phyloP scores from a whole-genome alignment of 192 early-diverging fungal genomes.

The Coemansia asiatica region DNA sequence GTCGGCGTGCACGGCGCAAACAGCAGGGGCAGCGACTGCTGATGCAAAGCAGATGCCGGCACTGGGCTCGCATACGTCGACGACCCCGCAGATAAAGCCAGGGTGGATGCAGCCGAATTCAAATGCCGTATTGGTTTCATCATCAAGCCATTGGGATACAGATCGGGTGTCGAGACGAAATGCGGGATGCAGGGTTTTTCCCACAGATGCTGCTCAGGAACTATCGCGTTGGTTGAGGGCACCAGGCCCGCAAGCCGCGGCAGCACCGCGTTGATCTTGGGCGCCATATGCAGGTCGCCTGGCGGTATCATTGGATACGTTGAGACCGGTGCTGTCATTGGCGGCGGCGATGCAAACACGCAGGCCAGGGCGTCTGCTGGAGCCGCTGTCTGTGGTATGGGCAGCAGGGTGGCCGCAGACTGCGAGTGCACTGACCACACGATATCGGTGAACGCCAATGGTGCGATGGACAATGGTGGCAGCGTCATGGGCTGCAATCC shows the following conservation, averaged over 20 bases:
- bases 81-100: background rate
- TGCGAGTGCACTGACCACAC: constrained; percentile 2
- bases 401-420: constrained; percentile 4
- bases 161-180: background rate
- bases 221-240: background rate
- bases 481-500: constrained; percentile 10
- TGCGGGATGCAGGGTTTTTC: constrained; percentile 1
- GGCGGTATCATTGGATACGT: constrained; percentile 1
- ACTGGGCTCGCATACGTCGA: background rate
- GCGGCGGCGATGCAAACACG: background rate
- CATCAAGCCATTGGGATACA: no score
- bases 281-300: constrained; percentile 5
- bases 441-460: background rate
- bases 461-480: constrained; percentile 5
- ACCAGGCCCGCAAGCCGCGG: constrained; percentile 9
- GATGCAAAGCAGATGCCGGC: background rate
- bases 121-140: background rate
- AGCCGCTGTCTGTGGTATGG: background rate
- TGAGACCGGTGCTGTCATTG: constrained; percentile 21
- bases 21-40: constrained; percentile 21
- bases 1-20: constrained; percentile 43
- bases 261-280: constrained; percentile 1
- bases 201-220: background rate
- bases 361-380: background rate
- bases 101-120: background rate